Conservation (phyloP, 1,139 yeast genomes). For the Pichia sp. region DNA sequence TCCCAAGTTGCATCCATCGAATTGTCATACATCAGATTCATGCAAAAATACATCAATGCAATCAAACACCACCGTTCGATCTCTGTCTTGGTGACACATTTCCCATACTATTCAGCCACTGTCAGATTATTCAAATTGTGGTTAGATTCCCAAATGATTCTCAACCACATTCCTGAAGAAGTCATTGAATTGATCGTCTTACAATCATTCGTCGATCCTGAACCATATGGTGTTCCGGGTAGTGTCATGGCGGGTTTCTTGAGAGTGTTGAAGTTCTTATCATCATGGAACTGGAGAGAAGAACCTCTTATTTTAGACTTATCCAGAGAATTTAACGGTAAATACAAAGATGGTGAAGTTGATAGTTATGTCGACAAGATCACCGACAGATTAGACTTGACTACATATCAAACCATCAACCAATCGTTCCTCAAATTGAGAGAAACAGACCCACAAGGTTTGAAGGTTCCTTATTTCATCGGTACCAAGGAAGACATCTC, state of each 20-base stretch:
- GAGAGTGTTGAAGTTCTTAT: slow-evolving; percentile 65
- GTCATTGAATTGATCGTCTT: slow-evolving; percentile 78
- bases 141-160: slow-evolving; percentile 71
- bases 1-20: slow-evolving; percentile 61
- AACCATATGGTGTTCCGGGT: slow-evolving; percentile 78
- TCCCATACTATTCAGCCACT: slow-evolving; percentile 73
- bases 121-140: slow-evolving; percentile 85
- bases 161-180: slow-evolving; percentile 73
- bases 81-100: slow-evolving; percentile 67
- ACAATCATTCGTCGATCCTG: slow-evolving; percentile 82
- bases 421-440: slow-evolving; percentile 66
- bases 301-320: slow-evolving; percentile 79
- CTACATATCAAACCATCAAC: slow-evolving; percentile 60
- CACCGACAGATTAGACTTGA: slow-evolving; percentile 64
- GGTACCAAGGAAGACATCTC: slow-evolving; percentile 81
- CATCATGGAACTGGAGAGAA: slow-evolving; percentile 94
- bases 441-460: slow-evolving; percentile 75
- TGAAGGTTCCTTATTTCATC: slow-evolving; percentile 76
- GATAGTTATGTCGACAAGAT: slow-evolving; percentile 41
- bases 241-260: slow-evolving; percentile 80
- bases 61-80: slow-evolving; percentile 84
- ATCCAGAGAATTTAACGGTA: slow-evolving; percentile 40
- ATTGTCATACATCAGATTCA: slow-evolving; percentile 60
- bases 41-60: slow-evolving; percentile 63
- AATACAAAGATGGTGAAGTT: slow-evolving; percentile 24